Evolutionary conservation across 345 rosid species (phyloP).

Genomic region (Psidium friedrichsthalianum): DNA sequence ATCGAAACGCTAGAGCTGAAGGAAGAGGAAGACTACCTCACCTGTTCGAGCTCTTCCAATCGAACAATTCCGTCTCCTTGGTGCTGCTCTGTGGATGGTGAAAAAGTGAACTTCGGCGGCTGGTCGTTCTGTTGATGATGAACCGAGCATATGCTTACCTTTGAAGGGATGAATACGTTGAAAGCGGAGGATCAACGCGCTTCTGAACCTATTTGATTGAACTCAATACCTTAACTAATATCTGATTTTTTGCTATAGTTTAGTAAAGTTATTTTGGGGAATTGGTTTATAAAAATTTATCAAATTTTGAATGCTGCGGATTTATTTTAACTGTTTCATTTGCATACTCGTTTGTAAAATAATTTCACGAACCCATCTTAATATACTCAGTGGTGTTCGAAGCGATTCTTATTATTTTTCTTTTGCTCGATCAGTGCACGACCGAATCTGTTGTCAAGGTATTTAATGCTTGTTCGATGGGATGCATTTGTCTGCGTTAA

Average conservation of each 20-base stretch:
- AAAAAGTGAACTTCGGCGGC: not conserved
- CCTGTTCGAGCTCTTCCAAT: not conserved
- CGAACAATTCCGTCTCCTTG: not conserved
- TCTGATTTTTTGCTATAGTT: not conserved
- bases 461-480: not conserved
- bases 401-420: fast-evolving
- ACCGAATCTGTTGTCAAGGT: not conserved
- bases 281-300: not conserved
- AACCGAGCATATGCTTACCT: not conserved
- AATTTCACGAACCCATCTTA: not conserved
- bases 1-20: not conserved
- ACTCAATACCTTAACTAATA: not conserved
- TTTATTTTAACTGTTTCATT: not conserved
- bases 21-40: not conserved
- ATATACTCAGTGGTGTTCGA: fast-evolving
- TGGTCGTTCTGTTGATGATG: not conserved
- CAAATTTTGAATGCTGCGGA: fast-evolving
- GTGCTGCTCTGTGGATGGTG: not conserved
- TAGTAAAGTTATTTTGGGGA: not conserved
- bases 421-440: no score
- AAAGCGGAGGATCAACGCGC: not conserved
- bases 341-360: fast-evolving
- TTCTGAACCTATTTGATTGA: not conserved
- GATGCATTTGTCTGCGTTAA: fast-evolving
- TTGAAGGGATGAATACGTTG: not conserved